Evolutionary conservation across 352 stramenopile species (phyloP).

Genomic region (Phytophthora pinifolia): DNA sequence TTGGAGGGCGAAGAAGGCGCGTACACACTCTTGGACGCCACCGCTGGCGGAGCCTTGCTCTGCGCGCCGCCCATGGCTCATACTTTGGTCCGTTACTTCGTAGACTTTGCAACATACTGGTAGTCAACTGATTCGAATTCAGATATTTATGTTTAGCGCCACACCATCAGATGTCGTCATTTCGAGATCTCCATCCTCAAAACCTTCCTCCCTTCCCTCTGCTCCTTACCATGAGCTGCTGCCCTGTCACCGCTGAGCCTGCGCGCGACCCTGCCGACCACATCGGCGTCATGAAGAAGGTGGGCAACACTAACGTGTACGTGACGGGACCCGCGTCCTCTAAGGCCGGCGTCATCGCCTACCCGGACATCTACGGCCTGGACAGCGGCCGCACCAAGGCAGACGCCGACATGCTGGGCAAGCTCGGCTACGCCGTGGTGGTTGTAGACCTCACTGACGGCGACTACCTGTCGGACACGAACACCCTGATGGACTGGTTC

Average conservation of each 20-base stretch:
- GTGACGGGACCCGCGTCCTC: constrained; percentile 62
- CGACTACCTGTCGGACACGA: constrained; percentile 58
- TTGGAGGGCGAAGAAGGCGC: constrained; percentile 20
- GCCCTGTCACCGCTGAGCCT: constrained; percentile 67
- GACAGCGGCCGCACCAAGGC: constrained; percentile 83
- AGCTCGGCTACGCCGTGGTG: constrained; percentile 76
- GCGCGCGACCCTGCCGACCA: constrained; percentile 42
- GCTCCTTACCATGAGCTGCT: constrained; percentile 67
- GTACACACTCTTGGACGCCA: constrained; percentile 22
- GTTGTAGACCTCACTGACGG: constrained; percentile 65
- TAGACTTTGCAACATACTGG: background rate
- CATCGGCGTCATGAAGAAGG: constrained; percentile 63
- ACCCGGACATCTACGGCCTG: constrained; percentile 76
- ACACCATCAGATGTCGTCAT: constrained; percentile 24
- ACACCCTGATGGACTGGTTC: constrained; percentile 52
- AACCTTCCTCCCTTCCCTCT: background rate
- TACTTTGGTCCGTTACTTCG: background rate
- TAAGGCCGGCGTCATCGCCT: constrained; percentile 69
- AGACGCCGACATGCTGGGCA: constrained; percentile 70
- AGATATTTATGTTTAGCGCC: constrained; percentile 2
- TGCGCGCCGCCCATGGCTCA: constrained; percentile 47
- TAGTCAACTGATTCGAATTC: constrained; percentile 10
- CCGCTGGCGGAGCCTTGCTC: constrained; percentile 25
- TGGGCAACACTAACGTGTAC: constrained; percentile 71
- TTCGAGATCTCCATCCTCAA: constrained; percentile 13